Evolutionary conservation across 345 rosid genomes (phyloP).

Genomic region (Moricandia arvensis): DNA sequence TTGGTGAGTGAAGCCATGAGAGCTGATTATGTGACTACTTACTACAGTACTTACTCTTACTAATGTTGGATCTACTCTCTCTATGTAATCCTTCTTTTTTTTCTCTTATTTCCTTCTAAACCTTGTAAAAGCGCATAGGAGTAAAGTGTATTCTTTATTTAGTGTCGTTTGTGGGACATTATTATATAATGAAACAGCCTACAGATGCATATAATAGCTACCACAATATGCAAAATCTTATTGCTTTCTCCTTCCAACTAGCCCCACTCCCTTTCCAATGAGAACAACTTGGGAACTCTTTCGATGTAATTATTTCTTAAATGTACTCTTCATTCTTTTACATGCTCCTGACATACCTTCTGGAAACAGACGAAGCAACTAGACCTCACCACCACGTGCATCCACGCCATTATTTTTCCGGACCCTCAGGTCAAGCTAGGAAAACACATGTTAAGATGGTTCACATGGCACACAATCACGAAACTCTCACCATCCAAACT

Average conservation of each 20-base stretch:
- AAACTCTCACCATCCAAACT: slow-evolving; percentile 3
- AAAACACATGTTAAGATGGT: slow-evolving; percentile 22
- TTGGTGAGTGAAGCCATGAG: slow-evolving; percentile 45
- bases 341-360: slow-evolving; percentile 10
- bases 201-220: not conserved
- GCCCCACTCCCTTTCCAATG: not conserved
- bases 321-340: not conserved
- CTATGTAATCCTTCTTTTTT: not conserved
- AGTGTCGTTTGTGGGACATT: slow-evolving; percentile 22
- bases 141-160: not conserved
- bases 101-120: not conserved
- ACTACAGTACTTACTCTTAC: slow-evolving; percentile 12
- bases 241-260: not conserved
- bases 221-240: not conserved
- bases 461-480: slow-evolving; percentile 24
- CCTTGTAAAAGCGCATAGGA: slow-evolving; percentile 5
- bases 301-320: not conserved
- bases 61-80: slow-evolving; percentile 9
- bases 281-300: not conserved
- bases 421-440: slow-evolving; percentile 1
- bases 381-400: slow-evolving; percentile 30
- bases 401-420: slow-evolving; percentile 13
- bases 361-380: slow-evolving; percentile 35
- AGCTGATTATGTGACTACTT: slow-evolving; percentile 35
- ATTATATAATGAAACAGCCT: not conserved